Conservation (phyloP, 331 rosid species). For the Malus hybrid region DNA sequence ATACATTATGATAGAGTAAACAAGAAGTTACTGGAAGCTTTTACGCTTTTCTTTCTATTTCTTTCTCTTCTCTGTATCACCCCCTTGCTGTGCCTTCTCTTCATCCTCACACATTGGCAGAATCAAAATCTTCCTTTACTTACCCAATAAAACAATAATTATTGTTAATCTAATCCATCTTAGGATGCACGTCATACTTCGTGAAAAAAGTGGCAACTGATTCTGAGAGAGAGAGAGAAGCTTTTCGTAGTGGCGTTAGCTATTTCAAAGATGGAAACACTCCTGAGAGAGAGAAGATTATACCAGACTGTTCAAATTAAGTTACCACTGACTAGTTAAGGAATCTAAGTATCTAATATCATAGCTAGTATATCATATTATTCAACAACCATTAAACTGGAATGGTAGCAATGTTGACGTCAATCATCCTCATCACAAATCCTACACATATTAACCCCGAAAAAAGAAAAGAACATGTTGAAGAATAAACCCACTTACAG, state of each 20-base stretch:
- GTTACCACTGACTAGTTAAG: too few relatives aligned
- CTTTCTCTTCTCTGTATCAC: not conserved
- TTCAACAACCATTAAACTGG: not conserved
- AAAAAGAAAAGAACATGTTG: not conserved
- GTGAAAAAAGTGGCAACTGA: too few relatives aligned
- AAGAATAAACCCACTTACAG: slow-evolving; percentile 41
- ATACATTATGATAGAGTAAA: not conserved
- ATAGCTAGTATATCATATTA: not conserved
- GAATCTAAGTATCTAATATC: not conserved
- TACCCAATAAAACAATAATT: too few relatives aligned
- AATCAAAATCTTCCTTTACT: too few relatives aligned
- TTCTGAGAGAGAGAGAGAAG: too few relatives aligned
- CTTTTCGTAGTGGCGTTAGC: too few relatives aligned
- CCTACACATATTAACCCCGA: not conserved
- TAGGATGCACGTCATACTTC: too few relatives aligned
- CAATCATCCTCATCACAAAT: not conserved
- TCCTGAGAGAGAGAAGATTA: too few relatives aligned
- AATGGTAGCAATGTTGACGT: not conserved
- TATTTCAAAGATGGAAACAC: not conserved
- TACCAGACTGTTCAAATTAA: too few relatives aligned
- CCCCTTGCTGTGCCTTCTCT: not conserved
- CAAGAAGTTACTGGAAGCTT: not conserved
- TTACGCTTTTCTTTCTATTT: too few relatives aligned
- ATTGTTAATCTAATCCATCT: too few relatives aligned
- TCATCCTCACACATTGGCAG: not conserved